phyloP scores from a whole-genome alignment of 768 basidiomycete genomes.

The Rubroboletus satanas region DNA sequence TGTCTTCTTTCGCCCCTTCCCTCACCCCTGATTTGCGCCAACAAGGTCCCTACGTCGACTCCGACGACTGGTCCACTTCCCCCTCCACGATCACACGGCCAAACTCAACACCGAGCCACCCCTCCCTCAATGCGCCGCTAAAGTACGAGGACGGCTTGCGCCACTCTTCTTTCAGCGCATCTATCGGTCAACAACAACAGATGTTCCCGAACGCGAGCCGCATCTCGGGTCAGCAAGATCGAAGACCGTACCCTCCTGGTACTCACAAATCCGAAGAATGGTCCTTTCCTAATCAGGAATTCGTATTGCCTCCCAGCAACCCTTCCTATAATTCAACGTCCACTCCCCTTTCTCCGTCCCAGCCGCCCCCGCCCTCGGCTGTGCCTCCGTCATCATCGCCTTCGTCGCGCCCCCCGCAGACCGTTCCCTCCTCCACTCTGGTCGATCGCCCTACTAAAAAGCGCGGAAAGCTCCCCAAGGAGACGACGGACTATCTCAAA shows the following conservation, averaged over 20 bases:
- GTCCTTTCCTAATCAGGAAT: conserved; percentile 62
- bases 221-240: conserved; percentile 68
- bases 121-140: conserved; percentile 44
- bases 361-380: conserved; percentile 24
- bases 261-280: conserved; percentile 65
- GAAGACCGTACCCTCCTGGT: conserved; percentile 45
- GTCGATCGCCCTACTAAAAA: conserved; percentile 78
- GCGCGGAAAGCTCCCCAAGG: conserved; percentile 85
- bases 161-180: conserved; percentile 62
- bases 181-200: conserved; percentile 54
- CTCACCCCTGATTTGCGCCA: conserved; percentile 46
- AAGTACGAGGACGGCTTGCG: conserved; percentile 72
- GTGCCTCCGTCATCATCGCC: conserved; percentile 44
- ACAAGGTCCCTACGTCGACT: conserved; percentile 40
- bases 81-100: conserved; percentile 62
- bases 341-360: conserved; percentile 43
- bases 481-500: conserved; percentile 85
- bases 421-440: conserved; percentile 52
- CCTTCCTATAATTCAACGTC: conserved; percentile 24
- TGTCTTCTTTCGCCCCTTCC: conserved; percentile 47
- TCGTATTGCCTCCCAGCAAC: conserved; percentile 38
- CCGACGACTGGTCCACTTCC: conserved; percentile 53
- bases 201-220: conserved; percentile 67
- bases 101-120: conserved; percentile 61
- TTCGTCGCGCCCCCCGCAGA: conserved; percentile 48